These are phyloP conservation scores for Sutorius eximius DNA, from an alignment of 1,284 basidiomycete genomes.

Conservation along the genomic window DNA sequence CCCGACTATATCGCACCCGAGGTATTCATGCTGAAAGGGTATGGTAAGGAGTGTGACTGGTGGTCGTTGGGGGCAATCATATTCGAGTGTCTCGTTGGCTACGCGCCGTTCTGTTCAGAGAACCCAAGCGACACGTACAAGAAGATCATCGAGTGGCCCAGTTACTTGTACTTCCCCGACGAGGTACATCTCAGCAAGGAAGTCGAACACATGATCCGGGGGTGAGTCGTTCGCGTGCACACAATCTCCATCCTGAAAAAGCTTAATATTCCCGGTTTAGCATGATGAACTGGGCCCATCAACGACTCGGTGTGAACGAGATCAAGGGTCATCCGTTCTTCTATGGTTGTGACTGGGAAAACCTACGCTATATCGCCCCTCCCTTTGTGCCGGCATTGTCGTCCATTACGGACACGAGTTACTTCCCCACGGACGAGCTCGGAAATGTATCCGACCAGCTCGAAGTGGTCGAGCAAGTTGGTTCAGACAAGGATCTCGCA, in stretches of 20 bases:
- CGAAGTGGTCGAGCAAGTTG: constrained; percentile 64
- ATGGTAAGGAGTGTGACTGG: constrained; percentile 98
- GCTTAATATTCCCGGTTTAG: constrained; percentile 35
- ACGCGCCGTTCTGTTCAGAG: constrained; percentile 97
- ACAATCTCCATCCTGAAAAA: not conserved
- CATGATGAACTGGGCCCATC: constrained; percentile 84
- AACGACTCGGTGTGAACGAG: constrained; percentile 80
- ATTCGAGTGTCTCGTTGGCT: constrained; percentile 98
- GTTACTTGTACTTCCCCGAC: constrained; percentile 91
- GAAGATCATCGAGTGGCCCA: constrained; percentile 96
- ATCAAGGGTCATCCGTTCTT: constrained; percentile 97
- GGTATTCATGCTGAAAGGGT: constrained; percentile 96
- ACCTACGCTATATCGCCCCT: constrained; percentile 90
- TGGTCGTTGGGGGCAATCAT: constrained; percentile 98
- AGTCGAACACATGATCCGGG: constrained; percentile 87
- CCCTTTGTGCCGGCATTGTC: constrained; percentile 94
- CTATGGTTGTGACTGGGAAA: constrained; percentile 93
- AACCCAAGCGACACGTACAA: constrained; percentile 98
- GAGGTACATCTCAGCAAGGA: constrained; percentile 94
- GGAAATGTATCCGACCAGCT: constrained; percentile 80
- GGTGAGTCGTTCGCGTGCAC: constrained; percentile 44
- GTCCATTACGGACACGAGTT: constrained; percentile 92
- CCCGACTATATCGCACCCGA: constrained; percentile 90
- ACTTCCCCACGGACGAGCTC: constrained; percentile 97
- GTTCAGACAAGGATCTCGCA: constrained; percentile 86